Evolutionary conservation across 495 filamentous ascomycete species (phyloP).

Genomic region (Xylaria bambusicola): DNA sequence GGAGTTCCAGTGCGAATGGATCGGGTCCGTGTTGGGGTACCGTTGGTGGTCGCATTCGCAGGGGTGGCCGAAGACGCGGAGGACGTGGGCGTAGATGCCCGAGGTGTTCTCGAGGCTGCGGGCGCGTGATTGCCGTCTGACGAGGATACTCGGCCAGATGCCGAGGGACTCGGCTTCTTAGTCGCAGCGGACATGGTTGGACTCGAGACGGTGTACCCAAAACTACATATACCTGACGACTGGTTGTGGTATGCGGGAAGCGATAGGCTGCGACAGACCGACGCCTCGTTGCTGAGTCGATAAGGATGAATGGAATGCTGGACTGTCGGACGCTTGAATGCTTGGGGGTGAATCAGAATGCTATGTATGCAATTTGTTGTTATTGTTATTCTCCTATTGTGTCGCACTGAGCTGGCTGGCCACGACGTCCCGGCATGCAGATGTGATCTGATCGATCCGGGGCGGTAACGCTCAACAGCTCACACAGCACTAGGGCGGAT

Average conservation of each 20-base stretch:
- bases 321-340: background rate
- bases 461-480: no score
- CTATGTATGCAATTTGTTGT: background rate
- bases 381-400: background rate
- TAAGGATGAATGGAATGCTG: slow-evolving; percentile 1
- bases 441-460: slow-evolving; percentile 8
- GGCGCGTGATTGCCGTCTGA: slow-evolving; percentile 26
- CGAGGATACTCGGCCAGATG: slow-evolving; percentile 38
- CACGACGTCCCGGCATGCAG: slow-evolving; percentile 1
- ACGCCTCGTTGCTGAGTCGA: slow-evolving; percentile 9
- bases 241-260: slow-evolving; percentile 10
- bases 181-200: slow-evolving; percentile 41
- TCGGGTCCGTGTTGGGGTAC: slow-evolving; percentile 47
- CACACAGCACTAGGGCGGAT: no score
- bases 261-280: background rate
- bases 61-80: slow-evolving; percentile 23
- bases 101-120: slow-evolving; percentile 25
- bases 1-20: slow-evolving; percentile 59
- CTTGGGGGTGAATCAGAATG: background rate
- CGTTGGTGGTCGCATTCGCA: slow-evolving; percentile 13
- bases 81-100: slow-evolving; percentile 42
- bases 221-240: slow-evolving; percentile 11
- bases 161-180: slow-evolving; percentile 46
- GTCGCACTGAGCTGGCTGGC: background rate
- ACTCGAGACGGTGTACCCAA: slow-evolving; percentile 10